A percentile compares a stretch with the other conserved stretches of the same genome.
Conservation (phyloP, 140 eudicot species). For the Oenanthe javanica region DNA sequence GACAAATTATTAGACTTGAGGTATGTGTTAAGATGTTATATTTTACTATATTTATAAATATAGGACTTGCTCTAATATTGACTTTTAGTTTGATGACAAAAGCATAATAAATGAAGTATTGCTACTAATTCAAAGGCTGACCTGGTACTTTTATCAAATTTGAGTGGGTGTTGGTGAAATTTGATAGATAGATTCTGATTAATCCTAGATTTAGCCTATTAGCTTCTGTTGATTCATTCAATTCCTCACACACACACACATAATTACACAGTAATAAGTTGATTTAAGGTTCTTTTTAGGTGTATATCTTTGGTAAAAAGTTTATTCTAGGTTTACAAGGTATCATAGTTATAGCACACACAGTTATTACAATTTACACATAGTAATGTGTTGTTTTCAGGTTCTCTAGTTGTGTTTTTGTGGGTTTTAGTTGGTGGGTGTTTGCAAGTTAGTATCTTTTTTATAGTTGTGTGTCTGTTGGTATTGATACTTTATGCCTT, state of each 20-base stretch:
- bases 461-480: background rate
- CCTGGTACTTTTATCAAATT: conserved; percentile 3
- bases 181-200: background rate
- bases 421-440: too few relatives aligned
- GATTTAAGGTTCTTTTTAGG: background rate
- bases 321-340: background rate
- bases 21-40: too few relatives aligned
- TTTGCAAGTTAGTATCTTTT: too few relatives aligned
- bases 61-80: conserved; percentile 4
- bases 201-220: background rate
- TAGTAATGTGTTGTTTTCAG: too few relatives aligned
- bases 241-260: background rate
- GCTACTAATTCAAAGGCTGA: background rate
- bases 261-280: too few relatives aligned
- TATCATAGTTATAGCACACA: background rate
- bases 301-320: background rate
- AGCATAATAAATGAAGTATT: background rate
- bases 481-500: conserved; percentile 21
- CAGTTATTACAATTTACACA: background rate
- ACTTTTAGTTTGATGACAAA: background rate
- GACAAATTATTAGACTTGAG: too few relatives aligned
- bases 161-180: background rate
- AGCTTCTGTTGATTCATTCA: background rate
- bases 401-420: too few relatives aligned
- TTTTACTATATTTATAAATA: too few relatives aligned